Evolutionary conservation across 306 rosid genomes (phyloP).

Genomic region (Boehmeria nivea): DNA sequence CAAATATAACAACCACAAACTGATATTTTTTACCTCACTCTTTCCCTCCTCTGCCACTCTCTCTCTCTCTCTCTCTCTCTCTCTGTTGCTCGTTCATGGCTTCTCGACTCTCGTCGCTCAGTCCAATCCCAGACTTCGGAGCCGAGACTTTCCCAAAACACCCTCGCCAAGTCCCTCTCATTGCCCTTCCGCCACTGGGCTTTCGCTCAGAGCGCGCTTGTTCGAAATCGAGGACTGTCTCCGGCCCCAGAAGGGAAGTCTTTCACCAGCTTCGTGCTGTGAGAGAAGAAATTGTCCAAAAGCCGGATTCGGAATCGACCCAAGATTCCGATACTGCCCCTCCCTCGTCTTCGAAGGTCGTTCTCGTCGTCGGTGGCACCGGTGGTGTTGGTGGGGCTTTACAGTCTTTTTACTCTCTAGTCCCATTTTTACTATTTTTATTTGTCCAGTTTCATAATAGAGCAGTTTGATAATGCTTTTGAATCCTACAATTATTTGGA

Average conservation of each 20-base stretch:
- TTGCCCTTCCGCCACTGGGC: slow-evolving; percentile 16
- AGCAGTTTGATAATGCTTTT: no score
- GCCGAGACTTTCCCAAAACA: slow-evolving; percentile 19
- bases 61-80: not conserved
- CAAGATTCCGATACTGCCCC: slow-evolving; percentile 17
- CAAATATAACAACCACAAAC: not conserved
- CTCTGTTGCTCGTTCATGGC: slow-evolving; percentile 37
- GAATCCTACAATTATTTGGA: no score
- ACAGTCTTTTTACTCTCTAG: not conserved
- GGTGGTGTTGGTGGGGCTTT: slow-evolving; percentile 76
- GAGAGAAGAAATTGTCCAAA: slow-evolving; percentile 33
- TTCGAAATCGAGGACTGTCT: slow-evolving; percentile 28
- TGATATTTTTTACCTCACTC: no score
- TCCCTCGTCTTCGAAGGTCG: slow-evolving; percentile 58
- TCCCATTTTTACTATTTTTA: no score
- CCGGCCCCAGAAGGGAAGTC: slow-evolving; percentile 28
- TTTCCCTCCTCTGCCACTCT: no score
- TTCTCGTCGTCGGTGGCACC: slow-evolving; percentile 79
- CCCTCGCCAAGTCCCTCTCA: slow-evolving; percentile 17
- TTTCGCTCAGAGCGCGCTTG: slow-evolving; percentile 9
- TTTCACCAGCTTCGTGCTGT: slow-evolving; percentile 26
- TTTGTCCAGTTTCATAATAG: no score
- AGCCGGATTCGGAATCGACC: slow-evolving; percentile 34
- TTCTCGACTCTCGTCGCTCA: slow-evolving; percentile 36
- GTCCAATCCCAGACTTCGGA: slow-evolving; percentile 12